Evolutionary conservation across 257 asterid genomes (phyloP), one percentile per base, ranked within the genome.

Genomic region (Solanum appendiculatum): DNA sequence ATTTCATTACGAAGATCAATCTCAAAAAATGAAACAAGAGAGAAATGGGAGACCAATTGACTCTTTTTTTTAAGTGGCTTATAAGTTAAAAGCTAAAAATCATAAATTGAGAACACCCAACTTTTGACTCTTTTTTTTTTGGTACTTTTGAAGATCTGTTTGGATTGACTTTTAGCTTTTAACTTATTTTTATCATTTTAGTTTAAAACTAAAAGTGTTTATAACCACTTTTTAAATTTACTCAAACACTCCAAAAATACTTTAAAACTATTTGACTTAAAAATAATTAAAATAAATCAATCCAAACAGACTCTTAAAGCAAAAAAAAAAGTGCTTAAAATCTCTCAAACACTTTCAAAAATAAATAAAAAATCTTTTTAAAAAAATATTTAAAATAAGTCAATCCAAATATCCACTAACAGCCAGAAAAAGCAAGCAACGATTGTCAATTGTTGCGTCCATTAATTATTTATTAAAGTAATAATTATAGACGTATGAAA

Each of bases 41-140:
- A 40, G 3, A 58, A n/a, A n/a, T 27, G 1, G 2, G 1, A 51
- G 9, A 48, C 4, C 2, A 3, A 3, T 21, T 39, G 2, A 39
- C 2, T 39, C 7, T 39, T 39, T 7, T n/a, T n/a, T n/a, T n/a
- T n/a, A n/a, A n/a, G n/a, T n/a, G n/a, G n/a, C n/a, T n/a, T n/a
- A n/a, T n/a, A n/a, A n/a, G n/a, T n/a, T n/a, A n/a, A n/a, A n/a
- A n/a, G n/a, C n/a, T n/a, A n/a, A n/a, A n/a, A 0, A 7, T 1
- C 8, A 39, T 33, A 39, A 39, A 0, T 7, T 9, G 0, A 2
- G 9, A 39, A 39, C 11, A 39, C 10, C 42, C 3, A 0, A 8
- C 2, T 39, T 8, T 39, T 8, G 11, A 39, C 42, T 39, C 7
- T 39, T 8, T 39, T 34, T 39, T 39, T 1, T 18, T 51, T 51